Evolutionary conservation across 768 basidiomycete species (phyloP), one percentile per base, ranked within the genome.

Genomic region (Lactarius akahatsu): DNA sequence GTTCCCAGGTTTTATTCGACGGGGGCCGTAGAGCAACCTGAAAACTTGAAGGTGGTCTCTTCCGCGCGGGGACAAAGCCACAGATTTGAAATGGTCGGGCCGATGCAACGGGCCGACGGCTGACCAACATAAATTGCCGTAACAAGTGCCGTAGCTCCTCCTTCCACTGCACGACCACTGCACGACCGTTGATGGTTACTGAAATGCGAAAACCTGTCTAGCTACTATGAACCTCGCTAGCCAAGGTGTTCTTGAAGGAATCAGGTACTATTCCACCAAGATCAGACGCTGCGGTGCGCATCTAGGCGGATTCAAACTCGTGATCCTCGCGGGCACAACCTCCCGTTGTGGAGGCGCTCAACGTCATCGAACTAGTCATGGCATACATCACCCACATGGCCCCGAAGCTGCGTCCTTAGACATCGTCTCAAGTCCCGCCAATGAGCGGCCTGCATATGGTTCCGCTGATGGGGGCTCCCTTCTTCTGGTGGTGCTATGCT

Each of bases 81-180:
- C 16, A 41, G 16, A 41, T 41, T 41, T 41, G 41, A 41, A 18
- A 41, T 41, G 18, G 6, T 41, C 41, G 6, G 41, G 16, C 41
- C 41, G 16, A 3, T 41, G 16, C 6, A 4, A 4, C 41, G 41
- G 41, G 41, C 41, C 41, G 41, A 7, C 16, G 16, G 41, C 5
- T 41, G 16, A 18, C 41, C 41, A 18, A 11, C 38, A 40, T 40
- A 40, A 15, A 1, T 38, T 38, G 36, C 36, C 36, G 10, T 34
- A 10, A 1, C 10, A 9, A 9, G 34, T 9, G 43, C 34, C 59
- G 61, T 59, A 63, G 52, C 4, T 69, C 61, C 64, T 47, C 64
- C 60, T 26, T 8, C 43, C 13, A 3, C 36, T 38, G 36, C 3
- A 36, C 34, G 9, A 10, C 36, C 62, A 36, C 8, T 57, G 2